Base-by-base conservation (phyloP, 2,329 filamentous ascomycete genomes). In the Alternaria conjuncta region DNA sequence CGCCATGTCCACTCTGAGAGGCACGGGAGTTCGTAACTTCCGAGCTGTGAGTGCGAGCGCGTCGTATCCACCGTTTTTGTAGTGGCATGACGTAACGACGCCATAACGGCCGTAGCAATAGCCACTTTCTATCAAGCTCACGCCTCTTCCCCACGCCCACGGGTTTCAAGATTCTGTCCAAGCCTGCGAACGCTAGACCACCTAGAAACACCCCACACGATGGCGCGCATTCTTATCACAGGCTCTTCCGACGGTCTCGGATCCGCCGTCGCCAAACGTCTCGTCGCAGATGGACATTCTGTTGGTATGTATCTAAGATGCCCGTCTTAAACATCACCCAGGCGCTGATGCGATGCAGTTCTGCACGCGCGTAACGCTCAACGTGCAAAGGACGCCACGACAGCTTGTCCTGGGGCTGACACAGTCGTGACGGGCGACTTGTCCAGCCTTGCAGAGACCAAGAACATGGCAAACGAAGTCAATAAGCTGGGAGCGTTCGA, bases 221-320 rank as follows among this genome's bases (percentile, higher is more conserved):
- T 84, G 82, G 81, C 77, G 46, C 80, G 82, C 26, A 83, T 86
- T 64, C 74, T 85, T 57, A 87, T 89, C 63, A 89, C 87, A 9
- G 86, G 87, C 49, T 87, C 86, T 21, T 84, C 84, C 12, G 87
- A 89, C 71, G 87, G 86, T 63, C 82, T 89, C 32, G 87, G 87
- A 58, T 82, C 81, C 23, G 78, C 82, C 1, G 83, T 86, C 1
- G 87, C 87, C 41, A 80, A 84, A 62, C 78, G 80, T 7, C 84
- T 89, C 26, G 69, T 83, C 51, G 76, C 82, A 5, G 81, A 82
- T 57, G 86, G 87, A 47, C 86, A 89, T 74, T 78, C 82, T 5
- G 86, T 89, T 18, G 28, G 49, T 36, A 23, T 36, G 49, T 12
- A 36, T 25, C 11, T 36, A 12, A 10, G 4, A 15, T 13, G 8